phyloP scores from a whole-genome alignment of 441 rosid genomes.

The Macaranga tanarius region DNA sequence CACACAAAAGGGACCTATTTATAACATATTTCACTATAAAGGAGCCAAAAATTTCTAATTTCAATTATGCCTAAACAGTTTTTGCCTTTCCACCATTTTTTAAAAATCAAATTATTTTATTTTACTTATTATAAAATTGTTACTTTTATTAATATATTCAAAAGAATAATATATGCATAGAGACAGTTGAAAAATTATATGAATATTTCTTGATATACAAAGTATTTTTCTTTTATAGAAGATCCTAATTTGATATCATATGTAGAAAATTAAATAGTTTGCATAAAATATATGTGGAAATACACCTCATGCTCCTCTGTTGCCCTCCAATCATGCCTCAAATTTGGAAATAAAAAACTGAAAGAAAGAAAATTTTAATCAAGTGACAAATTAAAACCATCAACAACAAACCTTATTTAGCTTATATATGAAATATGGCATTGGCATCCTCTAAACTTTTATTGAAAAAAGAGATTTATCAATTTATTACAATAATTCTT shows the following conservation, averaged over 20 bases:
- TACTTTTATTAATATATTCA: too few species aligned
- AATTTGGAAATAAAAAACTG: constrained; percentile 8
- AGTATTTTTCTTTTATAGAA: not conserved
- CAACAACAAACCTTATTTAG: not conserved
- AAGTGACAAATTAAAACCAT: constrained; percentile 17
- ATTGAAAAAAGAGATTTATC: constrained; percentile 6
- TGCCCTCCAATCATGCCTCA: constrained; percentile 36
- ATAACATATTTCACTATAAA: not conserved
- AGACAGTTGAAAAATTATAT: constrained; percentile 6
- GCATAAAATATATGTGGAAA: not conserved
- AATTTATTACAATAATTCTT: not conserved
- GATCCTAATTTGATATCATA: constrained; percentile 6
- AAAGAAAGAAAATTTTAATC: not conserved
- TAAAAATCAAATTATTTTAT: too few species aligned
- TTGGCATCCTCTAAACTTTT: not conserved
- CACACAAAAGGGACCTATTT: constrained; percentile 1
- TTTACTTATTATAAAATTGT: too few species aligned
- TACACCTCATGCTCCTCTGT: constrained; percentile 33
- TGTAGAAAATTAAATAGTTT: not conserved
- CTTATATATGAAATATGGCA: not conserved
- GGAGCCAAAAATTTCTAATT: not conserved
- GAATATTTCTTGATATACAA: too few species aligned
- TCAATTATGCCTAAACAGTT: not conserved
- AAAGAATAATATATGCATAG: not conserved
- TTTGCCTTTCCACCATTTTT: not conserved